Evolutionary conservation across 192 early-diverging fungal species (phyloP).

Genomic region (Backusella parvicylindrica): DNA sequence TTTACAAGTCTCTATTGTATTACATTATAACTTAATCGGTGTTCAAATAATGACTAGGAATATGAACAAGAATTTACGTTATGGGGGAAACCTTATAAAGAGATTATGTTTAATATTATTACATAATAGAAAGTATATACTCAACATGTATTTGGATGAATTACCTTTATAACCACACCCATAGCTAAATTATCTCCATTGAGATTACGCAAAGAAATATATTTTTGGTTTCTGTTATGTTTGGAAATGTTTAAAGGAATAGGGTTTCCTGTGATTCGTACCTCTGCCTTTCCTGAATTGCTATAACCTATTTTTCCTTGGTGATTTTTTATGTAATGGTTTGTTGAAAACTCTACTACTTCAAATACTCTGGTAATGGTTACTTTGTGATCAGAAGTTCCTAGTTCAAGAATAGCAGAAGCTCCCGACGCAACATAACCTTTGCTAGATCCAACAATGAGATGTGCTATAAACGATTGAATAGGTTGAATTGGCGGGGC

Average conservation of each 20-base stretch:
- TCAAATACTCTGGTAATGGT: conserved; percentile 70
- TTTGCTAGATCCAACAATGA: conserved; percentile 88
- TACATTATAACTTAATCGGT: background rate
- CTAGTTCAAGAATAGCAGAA: conserved; percentile 80
- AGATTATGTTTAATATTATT: background rate
- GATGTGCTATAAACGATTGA: conserved; percentile 74
- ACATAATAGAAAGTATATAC: background rate
- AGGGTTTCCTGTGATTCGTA: conserved; percentile 61
- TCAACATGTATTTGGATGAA: background rate
- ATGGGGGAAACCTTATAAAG: background rate
- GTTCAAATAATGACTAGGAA: background rate
- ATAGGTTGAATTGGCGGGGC: conserved; percentile 69
- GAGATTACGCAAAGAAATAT: background rate
- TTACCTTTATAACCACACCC: background rate
- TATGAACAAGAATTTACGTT: background rate
- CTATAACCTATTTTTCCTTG: conserved; percentile 61
- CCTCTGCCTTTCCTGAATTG: conserved; percentile 78
- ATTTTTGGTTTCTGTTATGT: conserved; percentile 44
- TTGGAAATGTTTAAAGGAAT: conserved; percentile 84
- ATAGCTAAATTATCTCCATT: background rate
- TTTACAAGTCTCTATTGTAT: too few species aligned
- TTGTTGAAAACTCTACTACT: conserved; percentile 74
- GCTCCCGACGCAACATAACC: conserved; percentile 90
- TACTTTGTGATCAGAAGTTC: conserved; percentile 75
- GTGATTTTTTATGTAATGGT: conserved; percentile 80